These are phyloP conservation scores for Ceratobasidium papillatum DNA, from an alignment of 1,284 basidiomycete genomes.

Conservation along the genomic window DNA sequence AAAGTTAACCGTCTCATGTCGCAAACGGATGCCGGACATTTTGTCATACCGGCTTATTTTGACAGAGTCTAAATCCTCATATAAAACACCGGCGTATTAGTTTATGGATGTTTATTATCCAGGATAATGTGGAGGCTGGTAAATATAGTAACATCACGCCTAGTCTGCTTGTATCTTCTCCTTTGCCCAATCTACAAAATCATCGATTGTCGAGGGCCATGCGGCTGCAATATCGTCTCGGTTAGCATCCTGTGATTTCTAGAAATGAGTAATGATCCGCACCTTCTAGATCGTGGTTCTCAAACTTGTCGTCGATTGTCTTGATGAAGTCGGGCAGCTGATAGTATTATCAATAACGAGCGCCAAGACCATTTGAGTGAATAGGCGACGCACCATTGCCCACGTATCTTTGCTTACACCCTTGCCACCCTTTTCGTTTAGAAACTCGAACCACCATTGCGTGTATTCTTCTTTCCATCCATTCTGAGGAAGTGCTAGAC, in stretches of 20 bases:
- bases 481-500: constrained; percentile 70
- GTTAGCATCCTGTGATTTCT: not conserved
- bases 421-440: constrained; percentile 73
- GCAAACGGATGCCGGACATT: not conserved
- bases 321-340: constrained; percentile 86
- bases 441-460: constrained; percentile 85
- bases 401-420: constrained; percentile 96
- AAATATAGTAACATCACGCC: not conserved
- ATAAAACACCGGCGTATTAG: constrained; percentile 6
- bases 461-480: constrained; percentile 76
- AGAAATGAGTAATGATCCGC: constrained; percentile 46
- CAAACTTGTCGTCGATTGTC: constrained; percentile 81
- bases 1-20: constrained; percentile 2
- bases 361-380: constrained; percentile 6
- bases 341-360: constrained; percentile 29
- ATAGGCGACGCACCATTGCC: constrained; percentile 72
- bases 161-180: constrained; percentile 45
- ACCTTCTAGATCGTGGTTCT: constrained; percentile 89
- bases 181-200: constrained; percentile 80
- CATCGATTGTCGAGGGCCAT: constrained; percentile 90
- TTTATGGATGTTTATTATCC: not conserved
- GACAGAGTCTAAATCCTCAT: constrained; percentile 6
- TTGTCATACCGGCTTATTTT: constrained; percentile 25
- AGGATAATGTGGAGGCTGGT: not conserved
- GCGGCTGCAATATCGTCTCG: constrained; percentile 62